phyloP scores from a whole-genome alignment of 2,329 filamentous ascomycete species.

The Fusarium solani-melongenae region DNA sequence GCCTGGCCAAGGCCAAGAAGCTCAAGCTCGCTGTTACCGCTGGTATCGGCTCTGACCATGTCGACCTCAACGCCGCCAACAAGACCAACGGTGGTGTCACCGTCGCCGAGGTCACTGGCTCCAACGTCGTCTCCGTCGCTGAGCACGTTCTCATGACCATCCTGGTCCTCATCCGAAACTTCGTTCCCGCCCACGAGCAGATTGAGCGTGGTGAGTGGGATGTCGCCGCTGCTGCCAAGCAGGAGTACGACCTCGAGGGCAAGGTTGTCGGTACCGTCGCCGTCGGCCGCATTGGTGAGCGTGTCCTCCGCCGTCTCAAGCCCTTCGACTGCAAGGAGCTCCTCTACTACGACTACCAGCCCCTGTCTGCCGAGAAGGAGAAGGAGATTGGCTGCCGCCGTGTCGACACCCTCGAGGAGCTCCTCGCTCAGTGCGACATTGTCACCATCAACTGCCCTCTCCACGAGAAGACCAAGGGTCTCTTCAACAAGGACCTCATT shows the following conservation, averaged over 20 bases:
- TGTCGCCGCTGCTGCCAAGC: constrained; percentile 95
- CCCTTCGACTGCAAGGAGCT: constrained; percentile 99
- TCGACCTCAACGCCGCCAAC: constrained; percentile 97
- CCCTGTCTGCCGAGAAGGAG: constrained; percentile 84
- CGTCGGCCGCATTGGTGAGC: constrained; percentile 97
- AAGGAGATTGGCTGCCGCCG: constrained; percentile 95
- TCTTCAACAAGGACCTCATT: constrained; percentile 99
- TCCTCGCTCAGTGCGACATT: constrained; percentile 93
- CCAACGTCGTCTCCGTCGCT: constrained; percentile 97
- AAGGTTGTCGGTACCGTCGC: constrained; percentile 98
- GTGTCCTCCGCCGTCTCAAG: constrained; percentile 95
- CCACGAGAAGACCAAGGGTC: constrained; percentile 94
- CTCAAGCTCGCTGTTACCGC: constrained; percentile 97
- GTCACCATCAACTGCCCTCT: constrained; percentile 99
- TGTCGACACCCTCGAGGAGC: constrained; percentile 89
- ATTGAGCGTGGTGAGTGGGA: constrained; percentile 92
- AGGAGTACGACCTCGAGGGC: constrained; percentile 96
- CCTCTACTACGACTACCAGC: constrained; percentile 99
- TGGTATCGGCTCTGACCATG: constrained; percentile 98
- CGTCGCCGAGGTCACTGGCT: constrained; percentile 96
- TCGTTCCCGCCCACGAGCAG: constrained; percentile 96
- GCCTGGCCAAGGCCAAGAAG: constrained; percentile 97
- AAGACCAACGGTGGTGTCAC: constrained; percentile 98
- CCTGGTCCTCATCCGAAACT: constrained; percentile 95
- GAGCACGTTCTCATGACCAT: constrained; percentile 99